Base-by-base conservation (phyloP, 805 yeast species). In the Zygosaccharomyces gambellarensis region DNA sequence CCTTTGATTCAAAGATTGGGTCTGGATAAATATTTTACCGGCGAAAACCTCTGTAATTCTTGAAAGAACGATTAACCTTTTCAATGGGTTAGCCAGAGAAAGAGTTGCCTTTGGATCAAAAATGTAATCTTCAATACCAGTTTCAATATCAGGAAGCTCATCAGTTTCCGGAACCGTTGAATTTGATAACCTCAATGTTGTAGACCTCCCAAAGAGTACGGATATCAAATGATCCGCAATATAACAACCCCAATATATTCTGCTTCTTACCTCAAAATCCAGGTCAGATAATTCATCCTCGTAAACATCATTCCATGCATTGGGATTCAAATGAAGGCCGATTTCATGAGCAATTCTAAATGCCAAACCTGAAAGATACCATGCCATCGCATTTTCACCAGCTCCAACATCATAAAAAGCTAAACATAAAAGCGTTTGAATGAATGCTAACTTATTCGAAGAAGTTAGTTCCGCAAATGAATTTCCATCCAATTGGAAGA, bases 181-280 rank as follows among this genome's bases (percentile, higher is more conserved):
- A 55, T 80, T 81, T n/a, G 76, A 71, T 46, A 76, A 60, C 54
- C 79, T 75, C 43, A 81, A 60, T 2, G 73, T 61, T 1, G 81
- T 74, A 0, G 84, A 83, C 47, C 84, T 64, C 4, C 85, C 85
- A 45, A 79, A 68, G 17, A 80, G 64, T 34, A 80, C 65, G 49
- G 82, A 73, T 31, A 80, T 76, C 55, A 80, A 73, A 58, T 79
- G 83, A 60, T 81, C 85, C 5, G 81, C 81, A 55, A 80, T 65
- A 57, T 76, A 81, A 40, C 80, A 73, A 5, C 85, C 85, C 85
- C 85, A 81, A 58, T 77, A 78, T 14, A 81, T 76, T 51, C 85
- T 65, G 51, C 79, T 73, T 55, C 83, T 69, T 38, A 80, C 79
- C 39, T 76, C 78, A 32, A 74, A 72, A 55, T 79, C 81, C 32